Evolutionary conservation across 257 asterid species (phyloP).

Genomic region (Ilex asprella): DNA sequence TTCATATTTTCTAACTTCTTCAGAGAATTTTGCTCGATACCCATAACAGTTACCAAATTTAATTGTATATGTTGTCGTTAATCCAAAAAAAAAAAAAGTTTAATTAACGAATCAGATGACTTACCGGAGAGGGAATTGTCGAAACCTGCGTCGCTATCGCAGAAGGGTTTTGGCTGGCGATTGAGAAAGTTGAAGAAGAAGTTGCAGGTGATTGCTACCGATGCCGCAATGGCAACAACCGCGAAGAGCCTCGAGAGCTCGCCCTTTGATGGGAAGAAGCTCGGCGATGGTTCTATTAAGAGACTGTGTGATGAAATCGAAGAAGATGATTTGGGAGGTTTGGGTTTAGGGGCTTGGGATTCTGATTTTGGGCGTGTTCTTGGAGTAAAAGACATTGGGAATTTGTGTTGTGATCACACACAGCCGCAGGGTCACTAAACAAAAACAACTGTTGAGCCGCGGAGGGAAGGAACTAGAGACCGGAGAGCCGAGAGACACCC

Average conservation of each 20-base stretch:
- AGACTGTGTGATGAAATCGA: slow-evolving; percentile 13
- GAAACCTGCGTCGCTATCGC: slow-evolving; percentile 32
- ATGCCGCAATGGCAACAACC: slow-evolving; percentile 54
- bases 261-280: slow-evolving; percentile 43
- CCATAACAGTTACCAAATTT: no score
- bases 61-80: no score
- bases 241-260: slow-evolving; percentile 49
- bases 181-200: slow-evolving; percentile 30
- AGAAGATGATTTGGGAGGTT: slow-evolving; percentile 6
- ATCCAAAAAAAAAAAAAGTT: neutral
- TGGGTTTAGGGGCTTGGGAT: slow-evolving; percentile 14
- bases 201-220: slow-evolving; percentile 55
- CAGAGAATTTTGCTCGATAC: no score
- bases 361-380: slow-evolving; percentile 15
- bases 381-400: slow-evolving; percentile 15
- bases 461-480: no score
- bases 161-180: slow-evolving; percentile 53
- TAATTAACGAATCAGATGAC: slow-evolving; percentile 2
- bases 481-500: no score
- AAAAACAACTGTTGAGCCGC: no score
- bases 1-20: no score
- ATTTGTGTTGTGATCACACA: neutral
- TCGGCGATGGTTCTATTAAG: slow-evolving; percentile 31
- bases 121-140: slow-evolving; percentile 45
- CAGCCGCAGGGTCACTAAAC: no score